Evolutionary conservation across 2,329 filamentous ascomycete species (phyloP), one percentile per base, ranked within the genome.

Genomic region (Paecilomyces sp.): DNA sequence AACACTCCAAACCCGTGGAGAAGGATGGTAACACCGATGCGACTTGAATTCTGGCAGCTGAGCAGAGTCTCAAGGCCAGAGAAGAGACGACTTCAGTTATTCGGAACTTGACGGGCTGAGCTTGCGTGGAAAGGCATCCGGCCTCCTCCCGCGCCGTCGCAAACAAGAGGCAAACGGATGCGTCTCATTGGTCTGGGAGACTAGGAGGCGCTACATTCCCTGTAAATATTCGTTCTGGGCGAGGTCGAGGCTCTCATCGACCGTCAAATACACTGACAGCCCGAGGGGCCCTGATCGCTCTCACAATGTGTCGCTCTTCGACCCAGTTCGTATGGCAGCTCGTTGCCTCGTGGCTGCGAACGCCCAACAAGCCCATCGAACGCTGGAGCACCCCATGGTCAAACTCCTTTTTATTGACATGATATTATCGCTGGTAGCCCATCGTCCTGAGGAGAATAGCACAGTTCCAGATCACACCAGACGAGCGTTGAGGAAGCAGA

Each of bases 211-310:
- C n/a, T 47, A 47, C n/a, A 47, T 54, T 53, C 57, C 47, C 56
- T 60, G 55, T 54, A 33, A 34, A 36, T 47, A 57, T 31, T 47
- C 41, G 58, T 59, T 59, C 53, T 61, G 63, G 58, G 55, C 61
- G 41, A 58, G 63, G 62, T 61, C 65, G 64, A 66, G 64, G 64
- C 64, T 65, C 62, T 61, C 61, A 63, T 66, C 58, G 65, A 66
- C 65, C 64, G 57, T 22, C 50, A 55, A n/a, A 53, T 30, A 25
- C 51, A 30, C 24, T 28, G 51, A 28, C 24, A 53, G 51, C 5
- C 28, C 24, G 51, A 53, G 51, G 50, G 24, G 51, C 24, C 36
- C 22, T 50, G 36, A 33, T 36, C 22, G 15, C 18, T 54, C 25
- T 54, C 41, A 41, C 41, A 18, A 28, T 33, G 18, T 52, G 24